These are phyloP conservation scores for Fusarium austroafricanum DNA, from an alignment of 2,329 filamentous ascomycete species.

Conservation along the genomic window DNA sequence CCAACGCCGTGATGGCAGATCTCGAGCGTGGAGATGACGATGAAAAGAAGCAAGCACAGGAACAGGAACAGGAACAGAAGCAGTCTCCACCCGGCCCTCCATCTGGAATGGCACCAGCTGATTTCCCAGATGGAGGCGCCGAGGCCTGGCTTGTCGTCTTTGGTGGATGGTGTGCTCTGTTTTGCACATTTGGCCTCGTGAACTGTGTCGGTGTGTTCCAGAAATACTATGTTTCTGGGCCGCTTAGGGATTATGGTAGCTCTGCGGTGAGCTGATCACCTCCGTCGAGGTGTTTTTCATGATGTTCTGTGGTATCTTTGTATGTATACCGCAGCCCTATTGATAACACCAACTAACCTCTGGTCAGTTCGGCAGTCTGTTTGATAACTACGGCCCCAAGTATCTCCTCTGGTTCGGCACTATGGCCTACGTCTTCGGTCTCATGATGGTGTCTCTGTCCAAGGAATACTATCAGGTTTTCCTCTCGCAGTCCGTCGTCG, in stretches of 20 bases:
- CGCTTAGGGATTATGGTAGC: conserved; percentile 60
- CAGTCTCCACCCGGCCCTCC: conserved; percentile 38
- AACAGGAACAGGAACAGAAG: conserved; percentile 19
- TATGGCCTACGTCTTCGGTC: conserved; percentile 68
- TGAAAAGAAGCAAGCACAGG: conserved; percentile 19
- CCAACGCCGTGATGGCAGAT: conserved; percentile 47
- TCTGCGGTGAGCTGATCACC: conserved; percentile 69
- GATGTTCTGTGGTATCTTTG: conserved; percentile 61
- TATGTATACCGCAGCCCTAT: conserved; percentile 48
- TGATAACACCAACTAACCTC: not conserved
- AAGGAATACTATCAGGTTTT: conserved; percentile 59
- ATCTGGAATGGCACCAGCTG: conserved; percentile 56
- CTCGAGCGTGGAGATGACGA: conserved; percentile 33
- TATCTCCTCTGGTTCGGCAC: conserved; percentile 66
- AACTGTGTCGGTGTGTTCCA: conserved; percentile 68
- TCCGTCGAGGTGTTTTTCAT: conserved; percentile 63
- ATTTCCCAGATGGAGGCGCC: conserved; percentile 69
- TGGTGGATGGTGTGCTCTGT: conserved; percentile 57
- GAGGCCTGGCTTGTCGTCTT: conserved; percentile 69
- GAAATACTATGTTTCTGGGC: conserved; percentile 65
- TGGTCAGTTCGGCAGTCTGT: conserved; percentile 65
- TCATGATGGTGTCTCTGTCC: conserved; percentile 72
- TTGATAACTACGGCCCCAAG: conserved; percentile 72
- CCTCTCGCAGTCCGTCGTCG: conserved; percentile 56
- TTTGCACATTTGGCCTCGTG: conserved; percentile 59